A percentile compares a stretch with the other conserved stretches of the same genome.
phyloP scores from a whole-genome alignment of 73 alveolate species.

The Paramecium caudatum region DNA sequence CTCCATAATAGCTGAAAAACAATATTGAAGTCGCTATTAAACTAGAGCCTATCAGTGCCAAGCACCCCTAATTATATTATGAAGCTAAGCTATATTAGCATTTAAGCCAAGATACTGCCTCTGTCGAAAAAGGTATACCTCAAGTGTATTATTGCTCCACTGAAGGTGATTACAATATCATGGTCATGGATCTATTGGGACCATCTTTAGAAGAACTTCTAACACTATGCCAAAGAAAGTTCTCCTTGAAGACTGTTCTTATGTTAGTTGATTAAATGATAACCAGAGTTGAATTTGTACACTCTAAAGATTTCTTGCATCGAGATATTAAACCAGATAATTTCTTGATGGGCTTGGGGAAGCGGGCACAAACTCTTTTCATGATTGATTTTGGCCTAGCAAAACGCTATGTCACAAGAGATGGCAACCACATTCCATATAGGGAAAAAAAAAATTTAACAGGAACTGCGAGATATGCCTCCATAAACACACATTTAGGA shows the following conservation, averaged over 20 bases:
- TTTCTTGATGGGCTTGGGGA: conserved; percentile 93
- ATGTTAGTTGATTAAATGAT: conserved; percentile 91
- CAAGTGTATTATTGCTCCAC: conserved; percentile 74
- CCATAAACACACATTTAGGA: conserved; percentile 95
- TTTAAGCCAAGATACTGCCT: conserved; percentile 57
- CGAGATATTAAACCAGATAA: conserved; percentile 96
- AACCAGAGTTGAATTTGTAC: conserved; percentile 90
- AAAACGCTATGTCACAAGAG: conserved; percentile 90
- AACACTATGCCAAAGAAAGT: conserved; percentile 83
- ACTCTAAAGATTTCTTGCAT: conserved; percentile 89
- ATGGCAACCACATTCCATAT: conserved; percentile 94
- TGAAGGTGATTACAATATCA: conserved; percentile 89
- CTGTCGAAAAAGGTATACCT: conserved; percentile 74
- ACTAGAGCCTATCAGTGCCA: conserved; percentile 64
- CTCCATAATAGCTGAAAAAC: conserved; percentile 25
- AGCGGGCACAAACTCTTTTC: conserved; percentile 86
- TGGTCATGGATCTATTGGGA: conserved; percentile 93
- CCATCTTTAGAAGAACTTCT: conserved; percentile 88
- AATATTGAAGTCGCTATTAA: conserved; percentile 68
- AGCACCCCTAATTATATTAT: conserved; percentile 50
- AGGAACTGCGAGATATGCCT: conserved; percentile 96
- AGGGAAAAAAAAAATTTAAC: conserved; percentile 93
- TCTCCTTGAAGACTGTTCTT: conserved; percentile 86
- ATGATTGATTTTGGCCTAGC: conserved; percentile 96
- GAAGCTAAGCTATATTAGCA: conserved; percentile 71